A percentile compares a stretch with the other conserved stretches of the same genome.
Evolutionary conservation across 2,329 filamentous ascomycete species (phyloP).

Genomic region (Aspergillus vadensis): DNA sequence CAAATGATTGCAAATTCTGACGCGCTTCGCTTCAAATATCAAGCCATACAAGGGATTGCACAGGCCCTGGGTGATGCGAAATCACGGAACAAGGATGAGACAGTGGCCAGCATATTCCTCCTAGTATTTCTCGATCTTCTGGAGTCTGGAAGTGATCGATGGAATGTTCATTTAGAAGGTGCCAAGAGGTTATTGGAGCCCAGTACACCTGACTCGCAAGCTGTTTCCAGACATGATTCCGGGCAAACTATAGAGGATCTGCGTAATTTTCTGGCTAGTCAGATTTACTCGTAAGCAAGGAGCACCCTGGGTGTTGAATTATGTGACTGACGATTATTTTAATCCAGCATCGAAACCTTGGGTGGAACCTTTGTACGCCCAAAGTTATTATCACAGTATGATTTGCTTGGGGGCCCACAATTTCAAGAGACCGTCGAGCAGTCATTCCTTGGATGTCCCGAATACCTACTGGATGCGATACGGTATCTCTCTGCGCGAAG

Average conservation of each 20-base stretch:
- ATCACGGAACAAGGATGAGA: slow-evolving; percentile 28
- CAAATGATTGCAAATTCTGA: slow-evolving; percentile 27
- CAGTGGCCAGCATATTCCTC: slow-evolving; percentile 38
- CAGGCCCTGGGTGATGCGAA: slow-evolving; percentile 19
- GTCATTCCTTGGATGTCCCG: slow-evolving; percentile 41
- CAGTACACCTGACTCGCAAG: slow-evolving; percentile 10
- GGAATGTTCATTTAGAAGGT: slow-evolving; percentile 38
- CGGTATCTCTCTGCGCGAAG: slow-evolving; percentile 31
- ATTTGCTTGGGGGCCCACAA: slow-evolving; percentile 19
- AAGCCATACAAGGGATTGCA: slow-evolving; percentile 36
- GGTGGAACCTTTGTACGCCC: slow-evolving; percentile 38
- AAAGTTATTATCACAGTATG: slow-evolving; percentile 28
- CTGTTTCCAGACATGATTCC: slow-evolving; percentile 20
- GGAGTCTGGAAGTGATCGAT: slow-evolving; percentile 37
- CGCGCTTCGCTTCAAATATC: slow-evolving; percentile 38
- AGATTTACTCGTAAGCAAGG: slow-evolving; percentile 33
- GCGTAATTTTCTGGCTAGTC: slow-evolving; percentile 32
- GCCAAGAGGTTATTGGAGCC: slow-evolving; percentile 32
- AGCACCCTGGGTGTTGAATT: background rate
- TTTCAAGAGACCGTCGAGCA: slow-evolving; percentile 32
- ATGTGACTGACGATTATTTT: background rate
- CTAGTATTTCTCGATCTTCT: slow-evolving; percentile 36
- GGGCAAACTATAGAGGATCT: slow-evolving; percentile 33
- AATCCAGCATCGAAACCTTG: slow-evolving; percentile 36
- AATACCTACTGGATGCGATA: slow-evolving; percentile 33